Evolutionary conservation across 139 green algal species (phyloP).

Genomic region (Coelastrella sp.): DNA sequence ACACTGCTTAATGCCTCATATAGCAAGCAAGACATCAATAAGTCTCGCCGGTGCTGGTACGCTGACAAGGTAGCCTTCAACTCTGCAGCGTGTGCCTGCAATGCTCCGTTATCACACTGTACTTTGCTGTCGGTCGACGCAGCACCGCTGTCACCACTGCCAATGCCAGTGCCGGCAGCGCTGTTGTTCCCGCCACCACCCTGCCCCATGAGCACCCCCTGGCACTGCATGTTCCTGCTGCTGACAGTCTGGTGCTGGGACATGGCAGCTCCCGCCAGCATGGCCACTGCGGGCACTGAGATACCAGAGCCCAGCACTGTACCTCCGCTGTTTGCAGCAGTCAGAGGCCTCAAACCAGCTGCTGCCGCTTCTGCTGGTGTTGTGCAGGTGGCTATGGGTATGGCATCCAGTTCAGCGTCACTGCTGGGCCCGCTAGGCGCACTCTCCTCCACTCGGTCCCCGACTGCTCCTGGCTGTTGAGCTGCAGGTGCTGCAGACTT

Average conservation of each 20-base stretch:
- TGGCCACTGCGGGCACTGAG: background rate
- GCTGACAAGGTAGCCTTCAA: background rate
- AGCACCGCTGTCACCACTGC: background rate
- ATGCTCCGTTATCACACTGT: background rate
- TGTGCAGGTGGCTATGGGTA: no score
- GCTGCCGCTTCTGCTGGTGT: background rate
- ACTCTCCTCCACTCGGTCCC: no score
- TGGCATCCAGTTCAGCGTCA: no score
- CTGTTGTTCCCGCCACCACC: no score
- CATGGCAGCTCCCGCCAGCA: background rate
- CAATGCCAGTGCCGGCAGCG: background rate
- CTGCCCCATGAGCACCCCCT: background rate
- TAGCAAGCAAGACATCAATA: slow-evolving; percentile 27
- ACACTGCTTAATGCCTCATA: background rate
- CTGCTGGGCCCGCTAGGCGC: no score
- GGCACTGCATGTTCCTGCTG: no score
- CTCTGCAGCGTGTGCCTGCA: background rate
- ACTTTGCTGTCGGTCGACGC: background rate
- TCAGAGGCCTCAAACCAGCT: background rate
- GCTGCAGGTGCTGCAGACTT: background rate
- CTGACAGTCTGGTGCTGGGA: background rate
- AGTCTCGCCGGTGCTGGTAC: slow-evolving; percentile 3
- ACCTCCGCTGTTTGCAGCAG: background rate
- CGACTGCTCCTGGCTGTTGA: background rate
- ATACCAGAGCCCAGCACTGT: no score